Percentiles rank a stretch among this genome's conserved stretches.
phyloP scores from a whole-genome alignment of 768 basidiomycete species.

The Baorangia bicolor region DNA sequence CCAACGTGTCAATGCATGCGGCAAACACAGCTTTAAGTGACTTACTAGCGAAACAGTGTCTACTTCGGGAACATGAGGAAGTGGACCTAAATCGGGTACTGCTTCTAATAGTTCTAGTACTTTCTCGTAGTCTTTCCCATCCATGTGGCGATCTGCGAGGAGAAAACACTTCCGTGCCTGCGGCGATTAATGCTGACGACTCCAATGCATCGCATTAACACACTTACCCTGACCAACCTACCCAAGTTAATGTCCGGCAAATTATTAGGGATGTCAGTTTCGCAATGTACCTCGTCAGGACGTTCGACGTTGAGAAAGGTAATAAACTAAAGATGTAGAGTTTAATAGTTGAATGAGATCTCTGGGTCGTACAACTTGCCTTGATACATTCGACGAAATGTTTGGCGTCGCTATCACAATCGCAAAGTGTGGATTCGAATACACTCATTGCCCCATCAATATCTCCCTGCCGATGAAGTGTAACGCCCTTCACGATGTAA shows the following conservation, averaged over 20 bases:
- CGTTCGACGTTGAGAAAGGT: background rate
- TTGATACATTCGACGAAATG: constrained; percentile 5
- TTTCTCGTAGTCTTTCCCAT: background rate
- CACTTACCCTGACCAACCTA: background rate
- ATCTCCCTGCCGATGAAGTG: background rate
- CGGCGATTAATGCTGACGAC: background rate
- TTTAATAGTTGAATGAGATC: background rate
- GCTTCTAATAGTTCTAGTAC: background rate
- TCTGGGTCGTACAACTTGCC: background rate
- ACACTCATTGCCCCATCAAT: background rate
- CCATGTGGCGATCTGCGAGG: background rate
- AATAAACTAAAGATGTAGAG: background rate
- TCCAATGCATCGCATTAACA: background rate
- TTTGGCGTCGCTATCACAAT: background rate
- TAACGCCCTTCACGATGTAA: constrained; percentile 4
- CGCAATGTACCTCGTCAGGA: background rate
- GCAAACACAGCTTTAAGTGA: background rate
- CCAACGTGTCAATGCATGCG: background rate
- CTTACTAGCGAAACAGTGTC: constrained; percentile 4
- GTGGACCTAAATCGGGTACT: background rate
- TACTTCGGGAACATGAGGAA: constrained; percentile 1
- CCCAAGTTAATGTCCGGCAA: background rate
- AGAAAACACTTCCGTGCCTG: constrained; percentile 1
- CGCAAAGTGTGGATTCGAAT: background rate
- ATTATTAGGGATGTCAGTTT: background rate